Evolutionary conservation across 2,329 filamentous ascomycete species (phyloP).

Genomic region (Amylocarpus encephaloides): DNA sequence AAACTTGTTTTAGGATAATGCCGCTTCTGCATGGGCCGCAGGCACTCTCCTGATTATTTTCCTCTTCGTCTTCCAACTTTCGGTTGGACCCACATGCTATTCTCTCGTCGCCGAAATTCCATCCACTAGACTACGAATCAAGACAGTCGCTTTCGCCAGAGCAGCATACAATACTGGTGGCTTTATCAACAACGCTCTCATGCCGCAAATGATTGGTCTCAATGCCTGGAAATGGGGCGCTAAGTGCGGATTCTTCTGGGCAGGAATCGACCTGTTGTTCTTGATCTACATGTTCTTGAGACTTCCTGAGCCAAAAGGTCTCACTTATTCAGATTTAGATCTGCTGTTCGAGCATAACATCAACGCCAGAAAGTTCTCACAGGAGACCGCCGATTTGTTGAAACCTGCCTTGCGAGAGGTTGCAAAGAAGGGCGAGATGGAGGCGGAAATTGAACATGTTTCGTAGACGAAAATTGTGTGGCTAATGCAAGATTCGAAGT

Average conservation of each 20-base stretch:
- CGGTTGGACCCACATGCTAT: slow-evolving; percentile 82
- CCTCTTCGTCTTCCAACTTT: slow-evolving; percentile 76
- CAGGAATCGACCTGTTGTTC: slow-evolving; percentile 69
- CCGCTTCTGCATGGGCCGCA: slow-evolving; percentile 38
- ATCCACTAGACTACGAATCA: slow-evolving; percentile 77
- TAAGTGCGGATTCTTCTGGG: slow-evolving; percentile 83
- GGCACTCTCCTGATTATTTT: slow-evolving; percentile 55
- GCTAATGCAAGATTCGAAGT: no score
- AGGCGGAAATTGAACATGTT: no score
- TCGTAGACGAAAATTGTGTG: no score
- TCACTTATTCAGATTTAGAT: slow-evolving; percentile 79
- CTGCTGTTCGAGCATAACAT: slow-evolving; percentile 69
- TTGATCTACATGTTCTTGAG: slow-evolving; percentile 77
- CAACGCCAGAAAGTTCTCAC: slow-evolving; percentile 27
- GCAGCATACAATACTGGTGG: slow-evolving; percentile 58
- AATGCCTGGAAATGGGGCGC: slow-evolving; percentile 79
- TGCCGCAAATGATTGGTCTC: slow-evolving; percentile 64
- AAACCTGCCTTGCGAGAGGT: neutral
- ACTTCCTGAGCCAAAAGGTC: slow-evolving; percentile 71
- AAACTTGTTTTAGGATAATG: slow-evolving; percentile 25
- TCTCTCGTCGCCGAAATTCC: slow-evolving; percentile 78
- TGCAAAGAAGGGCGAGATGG: no score
- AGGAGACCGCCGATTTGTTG: slow-evolving; percentile 23
- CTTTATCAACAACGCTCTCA: slow-evolving; percentile 40
- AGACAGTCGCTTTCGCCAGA: slow-evolving; percentile 78